Evolutionary conservation across 2,329 filamentous ascomycete species (phyloP).

Genomic region (Macrophomina phaseolina): DNA sequence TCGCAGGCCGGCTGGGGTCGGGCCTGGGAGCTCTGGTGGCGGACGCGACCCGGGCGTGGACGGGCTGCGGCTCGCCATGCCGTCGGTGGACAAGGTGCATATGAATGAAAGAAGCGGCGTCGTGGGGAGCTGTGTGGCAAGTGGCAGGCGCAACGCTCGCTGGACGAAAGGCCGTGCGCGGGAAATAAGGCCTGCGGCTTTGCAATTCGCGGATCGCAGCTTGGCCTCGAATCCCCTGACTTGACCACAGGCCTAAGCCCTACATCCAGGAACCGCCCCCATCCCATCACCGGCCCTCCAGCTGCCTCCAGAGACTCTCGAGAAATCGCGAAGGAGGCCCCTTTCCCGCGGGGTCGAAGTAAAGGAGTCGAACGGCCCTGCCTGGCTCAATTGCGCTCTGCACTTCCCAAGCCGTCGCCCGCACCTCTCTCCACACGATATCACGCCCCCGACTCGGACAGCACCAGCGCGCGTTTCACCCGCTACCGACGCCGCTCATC

Average conservation of each 20-base stretch:
- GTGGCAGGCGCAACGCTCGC: slow-evolving; percentile 12
- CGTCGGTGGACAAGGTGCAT: not conserved
- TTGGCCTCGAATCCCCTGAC: slow-evolving; percentile 24
- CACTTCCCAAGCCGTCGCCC: not conserved
- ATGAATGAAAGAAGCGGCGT: not conserved
- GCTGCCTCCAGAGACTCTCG: not conserved
- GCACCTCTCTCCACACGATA: not conserved
- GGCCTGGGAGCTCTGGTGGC: not conserved
- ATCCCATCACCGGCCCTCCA: slow-evolving; percentile 22
- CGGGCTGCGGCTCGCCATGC: not conserved
- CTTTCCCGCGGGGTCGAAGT: slow-evolving; percentile 12
- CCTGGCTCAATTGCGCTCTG: slow-evolving; percentile 12
- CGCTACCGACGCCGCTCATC: slow-evolving; percentile 16
- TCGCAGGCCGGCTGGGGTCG: not conserved
- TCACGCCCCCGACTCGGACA: slow-evolving; percentile 3
- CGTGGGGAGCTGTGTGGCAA: slow-evolving; percentile 13
- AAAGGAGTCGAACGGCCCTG: slow-evolving; percentile 13
- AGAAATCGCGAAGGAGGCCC: slow-evolving; percentile 23
- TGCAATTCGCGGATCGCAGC: slow-evolving; percentile 25
- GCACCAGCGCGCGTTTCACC: slow-evolving; percentile 21
- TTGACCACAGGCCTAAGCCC: slow-evolving; percentile 27
- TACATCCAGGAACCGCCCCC: slow-evolving; percentile 27
- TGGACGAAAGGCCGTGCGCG: not conserved
- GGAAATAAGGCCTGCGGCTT: slow-evolving; percentile 25
- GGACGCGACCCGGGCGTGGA: not conserved